Conservation (phyloP, 805 yeast species). For the Saturnispora mendoncae region DNA sequence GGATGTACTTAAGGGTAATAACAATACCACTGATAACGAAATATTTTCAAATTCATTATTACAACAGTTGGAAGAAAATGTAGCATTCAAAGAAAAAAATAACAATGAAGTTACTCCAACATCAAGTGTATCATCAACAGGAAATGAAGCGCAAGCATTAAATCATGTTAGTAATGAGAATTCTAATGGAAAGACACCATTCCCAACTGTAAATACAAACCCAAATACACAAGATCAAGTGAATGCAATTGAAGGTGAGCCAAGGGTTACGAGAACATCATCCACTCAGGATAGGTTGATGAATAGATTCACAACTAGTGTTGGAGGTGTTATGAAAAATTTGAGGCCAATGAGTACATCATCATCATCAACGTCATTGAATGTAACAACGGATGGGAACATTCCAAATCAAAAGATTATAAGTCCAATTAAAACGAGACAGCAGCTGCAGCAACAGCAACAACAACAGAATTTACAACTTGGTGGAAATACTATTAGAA, state of each 20-base stretch:
- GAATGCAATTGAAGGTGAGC: conserved; percentile 5
- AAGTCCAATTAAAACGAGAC: conserved; percentile 5
- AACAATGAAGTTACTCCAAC: conserved; percentile 22
- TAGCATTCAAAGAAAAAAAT: conserved; percentile 16
- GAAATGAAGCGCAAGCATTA: conserved; percentile 4
- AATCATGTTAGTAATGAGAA: not conserved
- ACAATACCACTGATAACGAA: conserved; percentile 7
- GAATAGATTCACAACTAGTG: conserved; percentile 24
- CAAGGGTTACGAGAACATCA: conserved; percentile 7
- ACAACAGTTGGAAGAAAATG: conserved; percentile 27
- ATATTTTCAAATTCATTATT: conserved; percentile 19
- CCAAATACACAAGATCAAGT: conserved; percentile 2
- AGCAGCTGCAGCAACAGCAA: not conserved
- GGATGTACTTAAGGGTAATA: conserved; percentile 1
- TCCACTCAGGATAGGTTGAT: conserved; percentile 23
- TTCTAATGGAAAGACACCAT: conserved; percentile 6
- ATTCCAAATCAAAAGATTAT: too few relatives aligned
- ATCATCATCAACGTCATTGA: conserved; percentile 27
- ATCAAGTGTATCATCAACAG: conserved; percentile 23
- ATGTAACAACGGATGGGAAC: conserved; percentile 12
- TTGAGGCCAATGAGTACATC: conserved; percentile 28
- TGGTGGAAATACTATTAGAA: conserved; percentile 18
- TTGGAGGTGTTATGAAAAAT: conserved; percentile 30
- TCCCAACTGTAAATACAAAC: conserved; percentile 11
- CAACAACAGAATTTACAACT: not conserved